These are phyloP conservation scores for Epichloe typhina DNA, from an alignment of 2,329 filamentous ascomycete genomes.

Conservation along the genomic window DNA sequence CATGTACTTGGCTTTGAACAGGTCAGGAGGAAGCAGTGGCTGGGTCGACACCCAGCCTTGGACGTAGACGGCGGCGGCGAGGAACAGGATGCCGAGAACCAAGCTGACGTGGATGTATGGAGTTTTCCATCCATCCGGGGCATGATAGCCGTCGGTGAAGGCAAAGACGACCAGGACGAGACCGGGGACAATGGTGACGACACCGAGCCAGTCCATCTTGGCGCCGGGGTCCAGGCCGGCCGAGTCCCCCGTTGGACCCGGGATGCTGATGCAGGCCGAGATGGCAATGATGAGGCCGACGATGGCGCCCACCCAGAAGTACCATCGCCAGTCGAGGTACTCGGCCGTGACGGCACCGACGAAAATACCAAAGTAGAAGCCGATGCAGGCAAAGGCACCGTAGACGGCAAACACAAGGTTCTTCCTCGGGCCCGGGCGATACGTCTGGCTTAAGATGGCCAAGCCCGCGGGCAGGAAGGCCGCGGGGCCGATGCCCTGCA, in stretches of 20 bases:
- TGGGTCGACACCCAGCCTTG: conserved; percentile 57
- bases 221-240: conserved; percentile 12
- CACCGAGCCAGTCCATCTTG: conserved; percentile 57
- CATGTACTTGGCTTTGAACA: conserved; percentile 61
- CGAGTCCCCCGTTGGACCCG: conserved; percentile 14
- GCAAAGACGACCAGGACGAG: conserved; percentile 61
- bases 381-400: conserved; percentile 42
- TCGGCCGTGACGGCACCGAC: conserved; percentile 50
- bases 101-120: conserved; percentile 59
- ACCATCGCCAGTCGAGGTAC: conserved; percentile 52
- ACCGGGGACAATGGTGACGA: conserved; percentile 46
- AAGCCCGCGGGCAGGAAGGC: conserved; percentile 57
- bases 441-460: conserved; percentile 55
- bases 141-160: conserved; percentile 59
- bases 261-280: conserved; percentile 28
- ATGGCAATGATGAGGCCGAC: conserved; percentile 32
- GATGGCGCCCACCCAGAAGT: conserved; percentile 51
- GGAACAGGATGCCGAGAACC: conserved; percentile 44
- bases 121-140: conserved; percentile 55
- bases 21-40: conserved; percentile 54
- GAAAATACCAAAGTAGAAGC: conserved; percentile 55
- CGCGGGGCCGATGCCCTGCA: conserved; percentile 62
- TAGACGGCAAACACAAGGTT: conserved; percentile 52
- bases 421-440: conserved; percentile 58
- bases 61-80: conserved; percentile 51